A percentile compares a stretch with the other conserved stretches of the same genome.
These are phyloP conservation scores for Naganishia randhawae DNA, from an alignment of 768 basidiomycete genomes.

Conservation along the genomic window DNA sequence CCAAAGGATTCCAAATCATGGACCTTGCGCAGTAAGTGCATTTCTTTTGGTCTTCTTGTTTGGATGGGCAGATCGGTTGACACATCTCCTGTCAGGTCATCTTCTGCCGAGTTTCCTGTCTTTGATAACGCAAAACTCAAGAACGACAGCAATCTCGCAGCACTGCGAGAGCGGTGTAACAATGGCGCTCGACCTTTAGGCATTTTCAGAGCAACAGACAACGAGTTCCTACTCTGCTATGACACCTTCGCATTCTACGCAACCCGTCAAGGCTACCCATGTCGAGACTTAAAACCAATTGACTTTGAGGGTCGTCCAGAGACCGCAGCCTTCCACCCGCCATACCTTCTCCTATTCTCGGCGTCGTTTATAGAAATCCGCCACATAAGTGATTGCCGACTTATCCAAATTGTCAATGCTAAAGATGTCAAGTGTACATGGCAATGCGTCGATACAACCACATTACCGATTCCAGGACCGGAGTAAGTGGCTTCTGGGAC, in stretches of 20 bases:
- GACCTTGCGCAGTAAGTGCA: conserved; percentile 76
- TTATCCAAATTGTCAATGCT: conserved; percentile 50
- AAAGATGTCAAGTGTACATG: conserved; percentile 70
- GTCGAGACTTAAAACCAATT: conserved; percentile 64
- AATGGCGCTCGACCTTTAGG: conserved; percentile 70
- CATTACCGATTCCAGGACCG: conserved; percentile 52
- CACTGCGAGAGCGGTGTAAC: conserved; percentile 72
- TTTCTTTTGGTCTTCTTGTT: conserved; percentile 8
- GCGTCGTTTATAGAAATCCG: conserved; percentile 85
- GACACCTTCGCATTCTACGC: conserved; percentile 88
- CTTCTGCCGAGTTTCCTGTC: conserved; percentile 78
- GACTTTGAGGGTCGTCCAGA: conserved; percentile 95
- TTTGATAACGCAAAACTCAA: conserved; percentile 55
- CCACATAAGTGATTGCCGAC: conserved; percentile 55
- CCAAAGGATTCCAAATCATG: conserved; percentile 96
- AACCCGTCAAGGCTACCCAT: conserved; percentile 83
- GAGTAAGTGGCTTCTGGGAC: conserved; percentile 40
- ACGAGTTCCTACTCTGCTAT: conserved; percentile 68
- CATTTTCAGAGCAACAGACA: conserved; percentile 82
- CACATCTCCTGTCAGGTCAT: conserved; percentile 58
- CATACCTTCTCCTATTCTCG: conserved; percentile 83
- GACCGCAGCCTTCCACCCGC: conserved; percentile 80
- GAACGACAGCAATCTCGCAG: conserved; percentile 66
- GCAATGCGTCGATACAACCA: conserved; percentile 64
- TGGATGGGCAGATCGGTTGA: not conserved